These are phyloP conservation scores for Calonectria henricotiae DNA, from an alignment of 2,329 filamentous ascomycete genomes.

Conservation along the genomic window DNA sequence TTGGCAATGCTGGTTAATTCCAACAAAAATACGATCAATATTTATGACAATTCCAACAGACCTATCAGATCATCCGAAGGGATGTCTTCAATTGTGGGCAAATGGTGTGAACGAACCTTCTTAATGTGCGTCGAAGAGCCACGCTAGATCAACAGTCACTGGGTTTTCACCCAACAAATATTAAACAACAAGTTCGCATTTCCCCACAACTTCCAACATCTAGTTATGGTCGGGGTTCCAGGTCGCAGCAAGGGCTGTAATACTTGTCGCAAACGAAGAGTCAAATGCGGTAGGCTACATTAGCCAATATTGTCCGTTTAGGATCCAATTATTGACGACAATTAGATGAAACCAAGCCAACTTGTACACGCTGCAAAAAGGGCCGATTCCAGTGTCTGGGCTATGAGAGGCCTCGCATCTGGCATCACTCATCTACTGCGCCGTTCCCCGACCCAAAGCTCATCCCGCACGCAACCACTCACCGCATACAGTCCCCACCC, in stretches of 20 bases:
- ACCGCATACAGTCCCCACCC: constrained; percentile 34
- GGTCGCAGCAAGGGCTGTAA: constrained; percentile 47
- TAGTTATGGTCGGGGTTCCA: constrained; percentile 41
- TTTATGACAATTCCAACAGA: too few relatives aligned
- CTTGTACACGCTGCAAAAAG: constrained; percentile 35
- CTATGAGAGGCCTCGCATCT: constrained; percentile 32
- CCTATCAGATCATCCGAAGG: neutral
- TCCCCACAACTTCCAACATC: too few relatives aligned
- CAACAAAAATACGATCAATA: neutral
- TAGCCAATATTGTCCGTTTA: neutral
- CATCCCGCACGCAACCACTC: neutral
- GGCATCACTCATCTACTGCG: constrained; percentile 36
- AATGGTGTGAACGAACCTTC: neutral
- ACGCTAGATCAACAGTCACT: neutral
- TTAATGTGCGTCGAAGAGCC: neutral
- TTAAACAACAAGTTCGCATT: neutral
- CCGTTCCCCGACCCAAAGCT: constrained; percentile 22
- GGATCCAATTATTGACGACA: neutral
- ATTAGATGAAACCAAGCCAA: constrained; percentile 35
- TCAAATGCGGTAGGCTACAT: constrained; percentile 41
- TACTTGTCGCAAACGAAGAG: constrained; percentile 43
- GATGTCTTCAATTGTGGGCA: too few relatives aligned
- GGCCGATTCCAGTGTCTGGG: constrained; percentile 35
- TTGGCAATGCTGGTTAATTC: neutral
- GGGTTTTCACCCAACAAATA: too few relatives aligned